Conservation (phyloP, 441 rosid species). For the Mallotus japonicus region DNA sequence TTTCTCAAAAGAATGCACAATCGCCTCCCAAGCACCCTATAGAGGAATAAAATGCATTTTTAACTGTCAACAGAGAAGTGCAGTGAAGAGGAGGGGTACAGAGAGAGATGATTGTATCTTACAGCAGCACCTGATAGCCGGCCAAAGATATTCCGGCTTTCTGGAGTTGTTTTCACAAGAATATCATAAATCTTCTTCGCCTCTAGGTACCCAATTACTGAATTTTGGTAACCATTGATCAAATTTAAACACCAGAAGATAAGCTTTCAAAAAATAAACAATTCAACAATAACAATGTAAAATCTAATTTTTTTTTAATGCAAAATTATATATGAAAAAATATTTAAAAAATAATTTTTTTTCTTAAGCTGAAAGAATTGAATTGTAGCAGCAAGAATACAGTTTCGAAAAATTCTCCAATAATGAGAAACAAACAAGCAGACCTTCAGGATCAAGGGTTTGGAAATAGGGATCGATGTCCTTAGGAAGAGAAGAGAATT, state of each 20-base stretch:
- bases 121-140: conserved; percentile 92
- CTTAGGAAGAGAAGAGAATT: conserved; percentile 71
- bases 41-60: conserved; percentile 10
- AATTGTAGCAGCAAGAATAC: too few relatives aligned
- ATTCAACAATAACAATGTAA: neutral
- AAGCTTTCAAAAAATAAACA: neutral
- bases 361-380: too few relatives aligned
- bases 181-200: conserved; percentile 74
- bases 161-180: conserved; percentile 74
- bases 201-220: conserved; percentile 85
- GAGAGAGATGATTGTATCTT: conserved; percentile 32
- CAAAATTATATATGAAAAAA: too few relatives aligned
- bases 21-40: conserved; percentile 93
- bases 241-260: conserved; percentile 22
- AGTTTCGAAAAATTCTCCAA: too few relatives aligned
- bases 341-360: too few relatives aligned
- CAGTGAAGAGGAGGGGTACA: neutral
- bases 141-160: conserved; percentile 89
- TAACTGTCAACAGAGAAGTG: conserved; percentile 5
- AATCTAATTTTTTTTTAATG: too few relatives aligned
- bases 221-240: conserved; percentile 25
- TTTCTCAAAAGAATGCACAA: conserved; percentile 76
- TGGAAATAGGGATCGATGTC: conserved; percentile 76
- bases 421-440: neutral
- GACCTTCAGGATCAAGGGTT: conserved; percentile 76